Percentiles rank a stretch among this genome's conserved stretches.
Evolutionary conservation across 805 yeast genomes (phyloP).

Genomic region (Saccharomycopsis lassenensis): DNA sequence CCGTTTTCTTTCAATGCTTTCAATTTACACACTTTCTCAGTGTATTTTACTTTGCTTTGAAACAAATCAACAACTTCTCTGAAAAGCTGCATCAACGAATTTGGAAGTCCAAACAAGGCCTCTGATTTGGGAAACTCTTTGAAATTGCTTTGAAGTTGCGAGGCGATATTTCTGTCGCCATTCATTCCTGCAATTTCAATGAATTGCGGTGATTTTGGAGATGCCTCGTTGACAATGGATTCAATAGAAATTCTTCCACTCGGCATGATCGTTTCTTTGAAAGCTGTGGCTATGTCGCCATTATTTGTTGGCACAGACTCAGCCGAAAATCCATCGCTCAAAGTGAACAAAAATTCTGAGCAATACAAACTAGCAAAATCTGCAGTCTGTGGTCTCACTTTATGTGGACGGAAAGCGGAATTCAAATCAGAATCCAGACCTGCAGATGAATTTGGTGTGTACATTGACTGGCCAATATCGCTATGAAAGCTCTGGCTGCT

Average conservation of each 20-base stretch:
- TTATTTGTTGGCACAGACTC: too few relatives aligned
- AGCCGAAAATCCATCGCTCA: too few relatives aligned
- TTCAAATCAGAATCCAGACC: too few relatives aligned
- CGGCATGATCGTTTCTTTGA: slow-evolving; percentile 32
- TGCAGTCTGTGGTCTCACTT: too few relatives aligned
- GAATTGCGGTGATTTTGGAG: slow-evolving; percentile 11
- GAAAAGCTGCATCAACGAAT: slow-evolving; percentile 62
- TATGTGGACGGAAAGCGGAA: too few relatives aligned
- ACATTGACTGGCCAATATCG: too few relatives aligned
- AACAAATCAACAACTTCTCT: slow-evolving; percentile 60
- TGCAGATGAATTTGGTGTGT: too few relatives aligned
- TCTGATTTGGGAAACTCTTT: slow-evolving; percentile 31
- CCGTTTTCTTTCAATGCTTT: slow-evolving; percentile 1
- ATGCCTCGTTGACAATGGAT: slow-evolving; percentile 19
- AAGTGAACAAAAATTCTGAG: too few relatives aligned
- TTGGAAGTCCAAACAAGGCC: slow-evolving; percentile 77
- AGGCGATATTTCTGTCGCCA: too few relatives aligned
- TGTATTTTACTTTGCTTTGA: slow-evolving; percentile 39
- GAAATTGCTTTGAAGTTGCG: too few relatives aligned
- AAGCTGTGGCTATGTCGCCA: slow-evolving; percentile 16
- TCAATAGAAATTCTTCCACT: slow-evolving; percentile 40
- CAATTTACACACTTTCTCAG: slow-evolving; percentile 24
- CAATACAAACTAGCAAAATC: too few relatives aligned
- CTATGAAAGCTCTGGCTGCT: too few relatives aligned
- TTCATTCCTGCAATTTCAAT: slow-evolving; percentile 11